These are phyloP conservation scores for Tremella fuciformis DNA, from an alignment of 768 basidiomycete genomes.

Conservation along the genomic window DNA sequence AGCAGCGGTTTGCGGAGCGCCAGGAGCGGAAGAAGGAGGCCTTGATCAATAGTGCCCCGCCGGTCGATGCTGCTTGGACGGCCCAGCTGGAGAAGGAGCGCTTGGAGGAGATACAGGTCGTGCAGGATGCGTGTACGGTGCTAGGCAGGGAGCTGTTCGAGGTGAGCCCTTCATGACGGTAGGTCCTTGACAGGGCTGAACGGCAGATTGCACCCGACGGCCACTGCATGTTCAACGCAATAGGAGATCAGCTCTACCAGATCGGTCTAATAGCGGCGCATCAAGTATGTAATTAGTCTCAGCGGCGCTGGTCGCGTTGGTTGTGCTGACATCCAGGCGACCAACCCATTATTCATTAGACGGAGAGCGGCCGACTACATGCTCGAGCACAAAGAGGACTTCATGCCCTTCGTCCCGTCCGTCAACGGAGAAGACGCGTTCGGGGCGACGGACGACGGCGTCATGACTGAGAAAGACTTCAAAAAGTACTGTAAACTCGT, in stretches of 20 bases:
- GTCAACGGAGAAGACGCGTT: slow-evolving; percentile 63
- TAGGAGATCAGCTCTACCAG: slow-evolving; percentile 84
- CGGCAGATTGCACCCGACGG: slow-evolving; percentile 85
- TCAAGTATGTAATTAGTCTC: slow-evolving; percentile 25
- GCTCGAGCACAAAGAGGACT: slow-evolving; percentile 75
- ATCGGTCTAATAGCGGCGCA: slow-evolving; percentile 63
- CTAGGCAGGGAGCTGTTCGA: slow-evolving; percentile 48
- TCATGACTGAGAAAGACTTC: slow-evolving; percentile 66
- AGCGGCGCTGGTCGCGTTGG: background rate
- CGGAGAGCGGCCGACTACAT: slow-evolving; percentile 76
- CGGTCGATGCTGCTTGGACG: slow-evolving; percentile 42
- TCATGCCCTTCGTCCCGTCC: slow-evolving; percentile 86
- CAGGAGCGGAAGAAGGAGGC: slow-evolving; percentile 52
- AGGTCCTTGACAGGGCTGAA: background rate
- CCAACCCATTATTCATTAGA: slow-evolving; percentile 55
- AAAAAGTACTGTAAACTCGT: slow-evolving; percentile 72
- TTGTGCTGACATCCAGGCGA: slow-evolving; percentile 10
- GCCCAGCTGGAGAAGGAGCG: slow-evolving; percentile 49
- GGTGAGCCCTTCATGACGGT: slow-evolving; percentile 22
- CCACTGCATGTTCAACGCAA: slow-evolving; percentile 89
- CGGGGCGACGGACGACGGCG: slow-evolving; percentile 63
- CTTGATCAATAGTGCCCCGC: slow-evolving; percentile 41
- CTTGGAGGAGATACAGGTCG: slow-evolving; percentile 46
- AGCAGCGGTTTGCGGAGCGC: slow-evolving; percentile 50
- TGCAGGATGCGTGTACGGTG: slow-evolving; percentile 40